A percentile compares a stretch with the other conserved stretches of the same genome.
phyloP scores from a whole-genome alignment of 1,284 basidiomycete species.

The Papiliotrema flavescens region DNA sequence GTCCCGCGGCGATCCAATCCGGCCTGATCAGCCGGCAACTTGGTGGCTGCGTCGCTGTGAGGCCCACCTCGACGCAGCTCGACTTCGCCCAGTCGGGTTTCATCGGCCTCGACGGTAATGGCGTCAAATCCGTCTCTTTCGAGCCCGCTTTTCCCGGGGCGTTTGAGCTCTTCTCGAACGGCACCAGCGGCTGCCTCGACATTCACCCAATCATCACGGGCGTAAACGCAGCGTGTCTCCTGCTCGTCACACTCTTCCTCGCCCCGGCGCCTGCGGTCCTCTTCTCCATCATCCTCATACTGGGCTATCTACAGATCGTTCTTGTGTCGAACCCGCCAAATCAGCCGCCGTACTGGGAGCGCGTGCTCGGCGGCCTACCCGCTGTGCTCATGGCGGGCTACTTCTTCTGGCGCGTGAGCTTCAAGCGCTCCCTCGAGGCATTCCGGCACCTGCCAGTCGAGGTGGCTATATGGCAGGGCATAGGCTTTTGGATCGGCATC shows the following conservation, averaged over 20 bases:
- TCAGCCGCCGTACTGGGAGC: conserved; percentile 35
- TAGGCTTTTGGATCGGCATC: conserved; percentile 44
- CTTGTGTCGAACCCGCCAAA: conserved; percentile 29
- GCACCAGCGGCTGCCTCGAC: conserved; percentile 23
- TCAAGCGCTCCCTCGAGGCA: conserved; percentile 28
- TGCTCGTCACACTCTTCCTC: conserved; percentile 32
- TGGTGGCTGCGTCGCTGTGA: conserved; percentile 36
- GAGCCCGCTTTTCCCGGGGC: conserved; percentile 32
- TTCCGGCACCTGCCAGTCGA: conserved; percentile 36
- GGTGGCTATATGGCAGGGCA: conserved; percentile 38
- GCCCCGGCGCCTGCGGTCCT: conserved; percentile 27
- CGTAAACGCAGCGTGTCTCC: conserved; percentile 35
- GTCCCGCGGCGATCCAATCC: conserved; percentile 38
- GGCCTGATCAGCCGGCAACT: conserved; percentile 23
- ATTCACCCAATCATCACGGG: conserved; percentile 37
- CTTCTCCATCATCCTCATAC: conserved; percentile 24
- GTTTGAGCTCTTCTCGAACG: conserved; percentile 17
- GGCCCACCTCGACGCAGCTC: conserved; percentile 15
- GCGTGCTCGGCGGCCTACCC: conserved; percentile 24
- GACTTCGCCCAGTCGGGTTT: conserved; percentile 14
- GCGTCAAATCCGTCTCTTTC: conserved; percentile 27
- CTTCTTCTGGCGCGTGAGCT: conserved; percentile 36
- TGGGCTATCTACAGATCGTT: conserved; percentile 38
- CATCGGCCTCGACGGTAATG: conserved; percentile 13
- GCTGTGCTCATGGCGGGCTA: conserved; percentile 31